Evolutionary conservation across 768 basidiomycete genomes (phyloP), one percentile per base, ranked within the genome.

Genomic region (Trametopsis cervina): DNA sequence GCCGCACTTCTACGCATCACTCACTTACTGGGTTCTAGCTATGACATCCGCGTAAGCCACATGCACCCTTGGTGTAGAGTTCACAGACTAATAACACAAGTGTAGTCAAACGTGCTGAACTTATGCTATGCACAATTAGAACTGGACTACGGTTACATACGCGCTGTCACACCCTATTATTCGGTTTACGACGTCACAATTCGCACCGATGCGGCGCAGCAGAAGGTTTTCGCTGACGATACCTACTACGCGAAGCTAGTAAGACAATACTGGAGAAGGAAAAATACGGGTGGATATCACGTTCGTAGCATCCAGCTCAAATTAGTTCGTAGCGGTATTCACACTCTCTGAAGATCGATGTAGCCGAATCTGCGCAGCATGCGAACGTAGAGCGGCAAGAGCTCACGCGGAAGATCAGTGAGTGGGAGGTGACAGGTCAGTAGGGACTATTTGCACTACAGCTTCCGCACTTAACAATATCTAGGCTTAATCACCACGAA

Each of bases 71-170:
- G 13, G 11, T 12, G 44, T 5, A 46, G 10, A 35, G 15, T 40
- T 18, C 18, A 7, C 10, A 9, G 10, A 64, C 52, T 12, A 6
- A 37, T 38, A n/a, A n/a, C n/a, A n/a, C n/a, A n/a, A n/a, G n/a
- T n/a, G 6, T 51, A 73, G 73, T 40, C 56, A 29, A 75, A 70
- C 51, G 67, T 70, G 12, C 66, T 77, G 9, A 65, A 63, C 1
- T 61, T 77, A 4, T 66, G 65, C 27, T 76, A 72, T 54, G 74
- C 76, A 3, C 63, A 69, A 42, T 63, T 77, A 6, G 76, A 77
- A 56, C 65, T 77, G 9, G 66, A 74, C n/a, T 65, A 69, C 42
- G 65, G 61, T 2, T 66, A 66, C 42, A 60, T 77, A 20, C 63
- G 74, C 15, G 72, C 74, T 4, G 60, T 69, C 26, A 77, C 76